phyloP scores from a whole-genome alignment of 2,329 filamentous ascomycete genomes.

The Colletotrichum sublineola region DNA sequence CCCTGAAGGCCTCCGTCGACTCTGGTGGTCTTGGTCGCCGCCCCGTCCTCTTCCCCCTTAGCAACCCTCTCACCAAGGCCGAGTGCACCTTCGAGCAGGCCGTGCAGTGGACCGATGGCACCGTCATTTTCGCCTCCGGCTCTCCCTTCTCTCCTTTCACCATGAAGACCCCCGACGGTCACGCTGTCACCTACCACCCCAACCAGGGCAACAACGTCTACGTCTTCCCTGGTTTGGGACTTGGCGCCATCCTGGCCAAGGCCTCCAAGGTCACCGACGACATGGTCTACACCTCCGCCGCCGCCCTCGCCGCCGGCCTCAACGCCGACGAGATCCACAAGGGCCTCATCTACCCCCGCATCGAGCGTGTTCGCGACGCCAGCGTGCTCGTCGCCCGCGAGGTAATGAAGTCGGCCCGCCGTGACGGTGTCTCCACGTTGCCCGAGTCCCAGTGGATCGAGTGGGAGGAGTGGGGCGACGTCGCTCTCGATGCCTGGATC shows the following conservation, averaged over 20 bases:
- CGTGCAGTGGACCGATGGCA: slow-evolving; percentile 89
- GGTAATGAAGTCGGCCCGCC: slow-evolving; percentile 92
- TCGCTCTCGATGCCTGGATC: slow-evolving; percentile 71
- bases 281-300: slow-evolving; percentile 97
- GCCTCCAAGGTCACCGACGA: slow-evolving; percentile 87
- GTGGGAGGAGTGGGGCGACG: slow-evolving; percentile 80
- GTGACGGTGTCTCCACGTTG: slow-evolving; percentile 80
- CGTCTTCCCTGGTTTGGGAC: slow-evolving; percentile 95
- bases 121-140: slow-evolving; percentile 92
- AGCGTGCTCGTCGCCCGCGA: slow-evolving; percentile 88
- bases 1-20: slow-evolving; percentile 74
- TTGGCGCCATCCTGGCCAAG: slow-evolving; percentile 93
- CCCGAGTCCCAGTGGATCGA: slow-evolving; percentile 78
- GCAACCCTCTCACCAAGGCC: slow-evolving; percentile 95
- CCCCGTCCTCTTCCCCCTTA: slow-evolving; percentile 95
- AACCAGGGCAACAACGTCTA: slow-evolving; percentile 92
- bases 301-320: slow-evolving; percentile 82
- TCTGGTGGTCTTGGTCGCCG: slow-evolving; percentile 76
- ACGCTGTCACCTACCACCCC: slow-evolving; percentile 77
- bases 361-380: slow-evolving; percentile 92
- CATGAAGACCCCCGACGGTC: slow-evolving; percentile 70
- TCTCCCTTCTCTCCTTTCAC: slow-evolving; percentile 87
- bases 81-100: slow-evolving; percentile 98
- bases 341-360: slow-evolving; percentile 90
- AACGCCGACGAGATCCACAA: slow-evolving; percentile 84